phyloP scores from a whole-genome alignment of 306 rosid genomes.

The Rosa persica region DNA sequence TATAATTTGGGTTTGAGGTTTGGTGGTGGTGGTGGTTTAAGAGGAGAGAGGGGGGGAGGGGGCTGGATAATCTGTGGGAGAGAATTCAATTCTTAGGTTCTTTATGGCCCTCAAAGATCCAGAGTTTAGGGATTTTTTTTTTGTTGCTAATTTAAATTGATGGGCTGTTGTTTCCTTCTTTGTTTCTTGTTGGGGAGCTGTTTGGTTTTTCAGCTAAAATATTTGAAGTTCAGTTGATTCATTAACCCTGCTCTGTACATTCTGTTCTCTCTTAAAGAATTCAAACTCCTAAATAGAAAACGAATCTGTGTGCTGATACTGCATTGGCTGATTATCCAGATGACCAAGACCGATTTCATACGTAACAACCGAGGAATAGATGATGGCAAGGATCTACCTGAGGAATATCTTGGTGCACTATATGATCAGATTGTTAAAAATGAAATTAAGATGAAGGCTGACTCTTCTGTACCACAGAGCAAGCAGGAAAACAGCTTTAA shows the following conservation, averaged over 20 bases:
- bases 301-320: constrained; percentile 24
- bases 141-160: neutral
- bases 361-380: constrained; percentile 98
- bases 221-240: neutral
- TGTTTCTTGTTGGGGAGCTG: neutral
- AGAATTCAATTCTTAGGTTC: neutral
- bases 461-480: constrained; percentile 86
- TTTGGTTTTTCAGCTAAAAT: neutral
- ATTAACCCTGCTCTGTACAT: neutral
- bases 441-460: constrained; percentile 94
- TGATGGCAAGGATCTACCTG: constrained; percentile 94
- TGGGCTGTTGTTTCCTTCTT: neutral
- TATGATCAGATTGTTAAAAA: constrained; percentile 89
- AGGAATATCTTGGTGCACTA: constrained; percentile 85
- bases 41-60: neutral
- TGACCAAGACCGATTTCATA: constrained; percentile 94
- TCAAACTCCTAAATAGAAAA: neutral
- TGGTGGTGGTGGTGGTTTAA: too few relatives aligned
- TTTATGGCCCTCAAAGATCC: neutral
- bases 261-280: neutral
- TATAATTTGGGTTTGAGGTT: neutral
- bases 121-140: neutral
- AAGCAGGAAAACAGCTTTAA: constrained; percentile 93
- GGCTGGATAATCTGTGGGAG: neutral
- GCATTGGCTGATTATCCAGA: constrained; percentile 56